Percentiles rank a stretch among this genome's conserved stretches.
phyloP scores from a whole-genome alignment of 1,139 yeast species.

The Lodderomyces jiufengensis region DNA sequence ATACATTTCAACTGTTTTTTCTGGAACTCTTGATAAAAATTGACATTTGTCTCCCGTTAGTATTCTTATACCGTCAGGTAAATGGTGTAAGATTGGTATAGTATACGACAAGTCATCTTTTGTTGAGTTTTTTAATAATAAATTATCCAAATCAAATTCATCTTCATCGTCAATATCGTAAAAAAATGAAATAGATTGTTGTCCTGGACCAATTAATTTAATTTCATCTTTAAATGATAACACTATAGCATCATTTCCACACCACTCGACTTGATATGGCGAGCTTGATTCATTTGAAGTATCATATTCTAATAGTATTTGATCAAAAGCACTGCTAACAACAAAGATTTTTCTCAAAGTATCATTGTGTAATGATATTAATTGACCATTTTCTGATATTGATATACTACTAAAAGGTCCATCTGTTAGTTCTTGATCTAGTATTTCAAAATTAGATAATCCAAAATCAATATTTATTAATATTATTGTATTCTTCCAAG shows the following conservation, averaged over 20 bases:
- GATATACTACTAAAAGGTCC: slow-evolving; percentile 57
- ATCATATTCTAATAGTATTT: slow-evolving; percentile 51
- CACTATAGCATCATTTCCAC: slow-evolving; percentile 80
- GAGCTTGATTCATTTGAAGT: slow-evolving; percentile 33
- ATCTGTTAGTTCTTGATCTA: slow-evolving; percentile 42
- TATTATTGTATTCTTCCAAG: slow-evolving; percentile 29
- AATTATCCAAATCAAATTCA: slow-evolving; percentile 25
- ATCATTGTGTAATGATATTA: slow-evolving; percentile 54
- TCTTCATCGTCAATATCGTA: slow-evolving; percentile 39
- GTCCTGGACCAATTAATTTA: slow-evolving; percentile 68
- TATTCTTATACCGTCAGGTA: slow-evolving; percentile 69
- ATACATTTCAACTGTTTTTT: slow-evolving; percentile 58
- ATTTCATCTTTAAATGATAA: slow-evolving; percentile 60
- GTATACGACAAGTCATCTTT: slow-evolving; percentile 26
- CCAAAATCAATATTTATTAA: slow-evolving; percentile 26
- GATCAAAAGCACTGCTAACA: slow-evolving; percentile 48
- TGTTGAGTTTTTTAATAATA: slow-evolving; percentile 14
- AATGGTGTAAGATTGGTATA: slow-evolving; percentile 44
- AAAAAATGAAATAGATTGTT: slow-evolving; percentile 50
- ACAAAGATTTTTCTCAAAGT: slow-evolving; percentile 48
- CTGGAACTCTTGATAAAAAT: slow-evolving; percentile 63
- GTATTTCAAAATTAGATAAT: slow-evolving; percentile 21
- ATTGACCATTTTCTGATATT: slow-evolving; percentile 59
- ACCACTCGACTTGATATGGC: slow-evolving; percentile 63
- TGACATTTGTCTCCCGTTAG: slow-evolving; percentile 58